A percentile compares a stretch with the other conserved stretches of the same genome.
Conservation (phyloP, 306 rosid species). For the Gillenia trifoliata region DNA sequence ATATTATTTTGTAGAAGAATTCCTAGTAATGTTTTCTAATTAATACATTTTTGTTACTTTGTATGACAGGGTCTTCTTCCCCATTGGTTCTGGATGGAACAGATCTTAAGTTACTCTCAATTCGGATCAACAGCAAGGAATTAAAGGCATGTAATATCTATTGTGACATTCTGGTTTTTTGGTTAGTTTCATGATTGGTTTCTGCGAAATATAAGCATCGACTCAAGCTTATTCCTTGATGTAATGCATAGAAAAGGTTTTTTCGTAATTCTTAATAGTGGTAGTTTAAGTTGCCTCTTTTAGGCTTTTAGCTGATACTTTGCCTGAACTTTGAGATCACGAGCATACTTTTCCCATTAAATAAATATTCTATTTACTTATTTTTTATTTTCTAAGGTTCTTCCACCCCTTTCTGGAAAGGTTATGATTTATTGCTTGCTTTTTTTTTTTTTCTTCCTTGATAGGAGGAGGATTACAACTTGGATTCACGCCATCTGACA, state of each 20-base stretch:
- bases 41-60: not conserved
- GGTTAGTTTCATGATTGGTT: not conserved
- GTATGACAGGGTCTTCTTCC: conserved; percentile 49
- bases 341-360: not conserved
- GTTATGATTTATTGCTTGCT: conserved; percentile 1
- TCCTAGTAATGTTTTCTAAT: not conserved
- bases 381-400: not conserved
- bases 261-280: not conserved
- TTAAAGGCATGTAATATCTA: conserved; percentile 50
- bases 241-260: not conserved
- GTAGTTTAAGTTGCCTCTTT: not conserved
- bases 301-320: not conserved
- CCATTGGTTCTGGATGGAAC: conserved; percentile 77
- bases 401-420: not conserved
- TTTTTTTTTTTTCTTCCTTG: conserved; percentile 7
- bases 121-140: conserved; percentile 58
- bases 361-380: not conserved
- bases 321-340: not conserved
- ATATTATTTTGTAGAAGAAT: not conserved
- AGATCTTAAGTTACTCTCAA: conserved; percentile 62
- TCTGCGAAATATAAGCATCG: not conserved
- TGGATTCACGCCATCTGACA: conserved; percentile 73
- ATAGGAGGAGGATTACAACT: conserved; percentile 62
- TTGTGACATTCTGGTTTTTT: not conserved
- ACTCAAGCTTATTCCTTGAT: not conserved